Evolutionary conservation across 2,329 filamentous ascomycete species (phyloP).

Genomic region (Trichoderma pleuroti): DNA sequence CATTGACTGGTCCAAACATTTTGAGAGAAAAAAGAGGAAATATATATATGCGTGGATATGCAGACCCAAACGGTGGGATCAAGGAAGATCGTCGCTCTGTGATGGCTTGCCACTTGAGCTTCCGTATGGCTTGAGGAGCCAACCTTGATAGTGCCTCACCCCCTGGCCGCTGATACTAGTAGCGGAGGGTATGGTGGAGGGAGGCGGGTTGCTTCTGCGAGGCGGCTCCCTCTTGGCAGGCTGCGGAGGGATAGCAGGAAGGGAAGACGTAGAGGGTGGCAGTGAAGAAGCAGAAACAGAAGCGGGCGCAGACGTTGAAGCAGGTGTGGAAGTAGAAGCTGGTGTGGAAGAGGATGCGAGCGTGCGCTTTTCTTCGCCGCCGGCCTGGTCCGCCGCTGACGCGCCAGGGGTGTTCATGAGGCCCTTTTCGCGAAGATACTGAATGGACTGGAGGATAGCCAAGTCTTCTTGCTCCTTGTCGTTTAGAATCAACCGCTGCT

Average conservation of each 20-base stretch:
- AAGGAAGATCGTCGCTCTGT: conserved; percentile 35
- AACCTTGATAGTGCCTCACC: conserved; percentile 36
- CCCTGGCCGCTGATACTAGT: conserved; percentile 33
- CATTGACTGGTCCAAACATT: not conserved
- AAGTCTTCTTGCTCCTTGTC: conserved; percentile 67
- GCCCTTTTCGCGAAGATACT: conserved; percentile 61
- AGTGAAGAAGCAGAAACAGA: conserved; percentile 10
- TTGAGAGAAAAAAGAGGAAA: not conserved
- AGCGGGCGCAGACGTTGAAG: not conserved
- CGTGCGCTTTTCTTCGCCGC: conserved; percentile 22
- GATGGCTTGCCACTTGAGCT: conserved; percentile 32
- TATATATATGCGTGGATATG: not conserved
- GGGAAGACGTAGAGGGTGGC: conserved; percentile 30
- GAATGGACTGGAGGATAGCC: conserved; percentile 62
- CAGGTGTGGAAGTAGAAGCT: not conserved
- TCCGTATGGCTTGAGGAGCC: conserved; percentile 38
- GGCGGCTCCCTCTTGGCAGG: conserved; percentile 35
- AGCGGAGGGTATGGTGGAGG: conserved; percentile 30
- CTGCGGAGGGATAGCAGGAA: conserved; percentile 38
- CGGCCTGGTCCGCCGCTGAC: conserved; percentile 19
- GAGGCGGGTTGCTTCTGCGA: conserved; percentile 33
- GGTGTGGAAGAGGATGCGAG: not conserved
- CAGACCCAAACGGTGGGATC: conserved; percentile 15
- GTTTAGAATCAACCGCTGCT: conserved; percentile 63
- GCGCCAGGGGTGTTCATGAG: conserved; percentile 38